Base-by-base conservation (phyloP, 257 asterid species). In the Cordia subcordata region DNA sequence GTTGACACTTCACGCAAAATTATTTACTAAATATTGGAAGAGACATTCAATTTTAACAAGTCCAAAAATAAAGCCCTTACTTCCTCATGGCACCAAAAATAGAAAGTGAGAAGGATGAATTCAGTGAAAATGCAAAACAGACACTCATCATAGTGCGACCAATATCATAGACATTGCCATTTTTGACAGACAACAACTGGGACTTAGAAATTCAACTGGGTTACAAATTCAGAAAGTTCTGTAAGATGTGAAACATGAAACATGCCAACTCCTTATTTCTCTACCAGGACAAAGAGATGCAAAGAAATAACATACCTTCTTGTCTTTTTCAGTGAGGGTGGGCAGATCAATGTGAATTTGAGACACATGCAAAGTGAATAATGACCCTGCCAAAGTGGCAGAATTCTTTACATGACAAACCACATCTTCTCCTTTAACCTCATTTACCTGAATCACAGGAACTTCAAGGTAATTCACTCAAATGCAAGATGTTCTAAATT, bases 301-400 rank as follows among this genome's bases (percentile, higher is more conserved):
- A 21, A 22, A 38, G 13, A 57, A 16, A 12, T 49, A 47, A 53
- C 61, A 19, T 76, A 85, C 98, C 95, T 85, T 94, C 81, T 87
- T 90, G 78, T 90, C 98, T 70, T 80, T 75, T 50, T 81, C 88
- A 5, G 95, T 76, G 71, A 90, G 94, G 22, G 98, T 85, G 52
- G 98, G 98, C 70, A 85, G 82, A 52, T 87, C 84, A 51, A 90
- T 90, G 19, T 27, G 94, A 52, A 87, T 77, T 59, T 80, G 82
- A 57, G 96, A 79, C 72, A 78, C 96, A 56, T 87, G 98, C 35
- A 90, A 44, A 8, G 95, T 90, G 85, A 79, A 87, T 81, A 90
- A 17, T n/a, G 98, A 71, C 62, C 91, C 98, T 23, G 82, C 81
- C 83, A 90, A 77, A 42, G 78, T 79, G 47, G 98, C 96, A 42